Conservation (phyloP, 2,329 filamentous ascomycete genomes). For the Aspergillus sclerotialis region DNA sequence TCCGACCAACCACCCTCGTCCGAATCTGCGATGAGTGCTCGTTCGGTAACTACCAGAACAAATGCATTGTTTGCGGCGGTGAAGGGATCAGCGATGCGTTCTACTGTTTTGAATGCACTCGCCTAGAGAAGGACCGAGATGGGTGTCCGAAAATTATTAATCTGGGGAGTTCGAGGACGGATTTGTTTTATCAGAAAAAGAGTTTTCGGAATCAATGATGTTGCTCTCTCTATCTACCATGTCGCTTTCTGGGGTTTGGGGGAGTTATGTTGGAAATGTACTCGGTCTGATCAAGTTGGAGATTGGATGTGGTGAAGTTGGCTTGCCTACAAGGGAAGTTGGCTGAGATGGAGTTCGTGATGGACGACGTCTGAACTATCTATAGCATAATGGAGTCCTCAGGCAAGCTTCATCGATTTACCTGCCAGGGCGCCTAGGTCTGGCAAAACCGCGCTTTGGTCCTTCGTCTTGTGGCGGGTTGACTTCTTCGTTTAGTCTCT, state of each 20-base stretch:
- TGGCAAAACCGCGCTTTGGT: constrained; percentile 50
- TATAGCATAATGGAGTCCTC: neutral
- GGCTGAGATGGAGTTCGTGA: neutral
- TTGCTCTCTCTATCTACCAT: constrained; percentile 5
- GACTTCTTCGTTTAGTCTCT: constrained; percentile 49
- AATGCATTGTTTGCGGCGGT: constrained; percentile 96
- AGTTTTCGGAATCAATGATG: constrained; percentile 39
- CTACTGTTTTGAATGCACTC: constrained; percentile 98
- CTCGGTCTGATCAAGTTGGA: neutral
- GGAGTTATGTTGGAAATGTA: constrained; percentile 1
- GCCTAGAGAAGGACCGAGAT: constrained; percentile 92
- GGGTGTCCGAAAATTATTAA: constrained; percentile 99
- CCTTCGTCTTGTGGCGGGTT: constrained; percentile 41
- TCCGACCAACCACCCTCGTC: constrained; percentile 91
- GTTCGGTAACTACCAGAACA: constrained; percentile 99
- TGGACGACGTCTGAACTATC: neutral
- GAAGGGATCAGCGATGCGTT: constrained; percentile 98
- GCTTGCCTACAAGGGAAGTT: neutral
- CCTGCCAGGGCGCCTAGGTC: constrained; percentile 56
- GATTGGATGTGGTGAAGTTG: neutral
- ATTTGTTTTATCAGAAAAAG: constrained; percentile 76
- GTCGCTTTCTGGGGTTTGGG: constrained; percentile 5
- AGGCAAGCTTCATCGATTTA: constrained; percentile 13
- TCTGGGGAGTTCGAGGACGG: constrained; percentile 87
- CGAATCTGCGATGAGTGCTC: constrained; percentile 99